Evolutionary conservation across 352 stramenopile genomes (phyloP), one percentile per base, ranked within the genome.

Genomic region (Blastocystis sp.): DNA sequence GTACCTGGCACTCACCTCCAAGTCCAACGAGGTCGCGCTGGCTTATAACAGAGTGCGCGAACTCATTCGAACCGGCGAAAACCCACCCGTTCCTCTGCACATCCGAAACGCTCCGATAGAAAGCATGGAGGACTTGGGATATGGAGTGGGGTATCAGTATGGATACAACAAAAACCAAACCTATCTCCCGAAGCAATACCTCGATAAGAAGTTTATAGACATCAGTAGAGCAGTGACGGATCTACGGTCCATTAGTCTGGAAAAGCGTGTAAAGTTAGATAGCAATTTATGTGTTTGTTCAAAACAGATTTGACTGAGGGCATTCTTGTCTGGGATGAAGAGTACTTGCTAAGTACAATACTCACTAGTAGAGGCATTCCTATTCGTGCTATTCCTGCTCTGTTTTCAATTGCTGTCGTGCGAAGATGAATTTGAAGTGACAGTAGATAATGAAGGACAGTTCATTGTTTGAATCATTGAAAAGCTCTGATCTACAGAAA

Each of bases 131-230:
- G 80, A 93, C n/a, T 50, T 95, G 9, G 93, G 93, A 0, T 96
- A 94, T 68, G 92, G 91, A 18, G 92, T 94, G 50, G 92, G 88
- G 43, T 89, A 84, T 66, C 75, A 92, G 18, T 96, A 96, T 87
- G 92, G 93, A 79, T 96, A 96, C 89, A 96, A 96, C 54, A 92
- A 92, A 55, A 91, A 95, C 76, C 94, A 96, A 77, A 95, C 93
- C n/a, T 96, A 96, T 90, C 37, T 96, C 20, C 94, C 94, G 41
- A 64, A 59, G 53, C 34, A 87, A 56, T 75, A 63, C 15, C 59
- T 62, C n/a, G 73, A 75, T 18, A 64, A 53, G 26, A 41, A 47
- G 39, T 90, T 82, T 47, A 62, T 90, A 0, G 68, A 90, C 41
- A 61, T 88, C 23, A 69, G 63, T 39, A 43, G 77, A 18, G 77